These are phyloP conservation scores for Cyclotella kingstonii DNA, from an alignment of 108 stramenopile genomes.

Conservation along the genomic window DNA sequence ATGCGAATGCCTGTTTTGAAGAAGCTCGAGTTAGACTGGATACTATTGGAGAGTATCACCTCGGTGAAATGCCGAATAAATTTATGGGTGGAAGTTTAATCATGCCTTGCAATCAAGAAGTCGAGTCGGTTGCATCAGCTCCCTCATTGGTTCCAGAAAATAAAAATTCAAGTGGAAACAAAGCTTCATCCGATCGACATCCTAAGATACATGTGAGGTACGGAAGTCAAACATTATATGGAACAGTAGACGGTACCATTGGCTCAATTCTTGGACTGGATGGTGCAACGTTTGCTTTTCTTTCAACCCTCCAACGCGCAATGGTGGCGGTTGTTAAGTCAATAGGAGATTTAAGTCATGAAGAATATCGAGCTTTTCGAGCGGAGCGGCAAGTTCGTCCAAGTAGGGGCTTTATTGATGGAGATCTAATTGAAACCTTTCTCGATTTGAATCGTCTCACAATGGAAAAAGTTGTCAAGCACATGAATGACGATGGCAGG, in stretches of 20 bases:
- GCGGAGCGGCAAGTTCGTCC: constrained; percentile 62
- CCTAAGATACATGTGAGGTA: constrained; percentile 54
- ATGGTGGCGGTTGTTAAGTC: constrained; percentile 66
- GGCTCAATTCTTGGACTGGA: constrained; percentile 88
- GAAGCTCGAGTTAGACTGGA: constrained; percentile 86
- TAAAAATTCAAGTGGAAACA: constrained; percentile 9
- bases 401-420: constrained; percentile 90
- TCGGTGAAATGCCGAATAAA: constrained; percentile 96
- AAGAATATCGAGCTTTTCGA: constrained; percentile 80
- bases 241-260: constrained; percentile 92
- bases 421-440: constrained; percentile 93
- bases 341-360: constrained; percentile 87
- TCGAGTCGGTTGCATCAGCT: constrained; percentile 6
- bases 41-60: constrained; percentile 89
- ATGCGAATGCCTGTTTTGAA: constrained; percentile 79
- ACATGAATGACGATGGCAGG: constrained; percentile 83
- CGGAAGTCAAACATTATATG: constrained; percentile 90
- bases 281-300: constrained; percentile 82
- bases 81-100: constrained; percentile 90
- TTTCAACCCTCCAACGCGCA: constrained; percentile 76
- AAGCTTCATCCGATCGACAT: constrained; percentile 23
- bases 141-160: constrained; percentile 2
- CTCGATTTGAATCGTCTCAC: constrained; percentile 84
- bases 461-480: constrained; percentile 68
- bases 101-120: constrained; percentile 64